Base-by-base conservation (phyloP, 345 rosid species). In the Eucalyptus albens region DNA sequence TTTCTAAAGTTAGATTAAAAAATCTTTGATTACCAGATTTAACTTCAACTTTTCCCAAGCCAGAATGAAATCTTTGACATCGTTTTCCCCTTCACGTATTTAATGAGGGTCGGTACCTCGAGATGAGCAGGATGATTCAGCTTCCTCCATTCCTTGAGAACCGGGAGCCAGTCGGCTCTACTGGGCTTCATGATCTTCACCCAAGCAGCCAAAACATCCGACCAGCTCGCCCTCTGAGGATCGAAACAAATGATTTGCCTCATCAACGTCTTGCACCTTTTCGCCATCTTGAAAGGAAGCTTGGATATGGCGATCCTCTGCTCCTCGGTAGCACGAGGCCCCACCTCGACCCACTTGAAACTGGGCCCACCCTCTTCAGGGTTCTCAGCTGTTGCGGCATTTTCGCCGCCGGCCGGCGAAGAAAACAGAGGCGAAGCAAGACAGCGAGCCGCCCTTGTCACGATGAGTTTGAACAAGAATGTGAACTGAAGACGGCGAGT, bases 161-260 rank as follows among this genome's bases (percentile, higher is more conserved):
- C 91, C 4, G 92, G 91, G 86, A 97, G 99, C 98, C 98, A 96
- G 60, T 96, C 97, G 81, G 95, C 92, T 90, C 97, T 92, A 55
- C 87, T 91, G 86, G 98, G 98, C 77, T 93, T 96, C 98, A 96
- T 97, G 69, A 94, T 89, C 93, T 92, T 94, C 80, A 94, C 97
- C 98, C 97, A 97, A 90, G 91, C 92, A 91, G 85, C 89, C 93
- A 97, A 90, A 89, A 97, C 90, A 91, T 94, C 94, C 13, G 53
- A 87, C 47, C 95, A 89, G 31, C 89, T 87, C 17, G 22, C 92
- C 93, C 50, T 92, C 93, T 88, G 92, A 88, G 15, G 86, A 89
- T 69, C 24, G 87, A 91, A 92, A 90, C 95, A 94, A 27, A 96
- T 94, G 87, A 97, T 92, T 90, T 97, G 97, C 51, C 87, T 94